phyloP scores from a whole-genome alignment of 2,329 filamentous ascomycete species.

The Cladosporium sp. region DNA sequence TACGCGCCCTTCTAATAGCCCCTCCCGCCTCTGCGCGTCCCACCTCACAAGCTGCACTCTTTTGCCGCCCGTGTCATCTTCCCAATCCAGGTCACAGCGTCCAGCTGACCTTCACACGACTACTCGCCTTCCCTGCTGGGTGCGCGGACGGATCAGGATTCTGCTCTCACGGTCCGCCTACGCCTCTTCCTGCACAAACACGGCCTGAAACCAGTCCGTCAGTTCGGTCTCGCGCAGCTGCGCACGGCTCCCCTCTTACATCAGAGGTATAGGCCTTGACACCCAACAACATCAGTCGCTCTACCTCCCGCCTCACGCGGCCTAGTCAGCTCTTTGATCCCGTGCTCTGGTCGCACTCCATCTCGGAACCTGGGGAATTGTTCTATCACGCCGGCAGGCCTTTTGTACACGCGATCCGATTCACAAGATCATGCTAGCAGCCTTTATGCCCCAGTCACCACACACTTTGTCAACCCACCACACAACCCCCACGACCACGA shows the following conservation, averaged over 20 bases:
- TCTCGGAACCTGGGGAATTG: constrained; percentile 1
- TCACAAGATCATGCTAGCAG: constrained; percentile 35
- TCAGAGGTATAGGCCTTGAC: constrained; percentile 6
- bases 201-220: constrained; percentile 10
- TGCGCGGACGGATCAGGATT: neutral
- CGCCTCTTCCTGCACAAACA: constrained; percentile 13
- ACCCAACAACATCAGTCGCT: constrained; percentile 13
- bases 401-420: constrained; percentile 5
- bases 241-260: constrained; percentile 13
- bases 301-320: constrained; percentile 9
- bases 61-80: constrained; percentile 16
- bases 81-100: neutral
- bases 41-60: constrained; percentile 6
- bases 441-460: constrained; percentile 30
- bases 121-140: neutral
- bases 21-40: neutral
- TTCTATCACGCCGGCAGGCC: constrained; percentile 14
- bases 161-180: neutral
- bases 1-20: neutral
- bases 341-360: neutral
- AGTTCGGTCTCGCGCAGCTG: neutral
- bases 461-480: constrained; percentile 20
- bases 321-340: constrained; percentile 1
- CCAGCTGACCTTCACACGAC: constrained; percentile 11
- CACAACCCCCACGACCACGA: constrained; percentile 38